Conservation (phyloP, 2,329 filamentous ascomycete species). For the Zymoseptoria tritici region DNA sequence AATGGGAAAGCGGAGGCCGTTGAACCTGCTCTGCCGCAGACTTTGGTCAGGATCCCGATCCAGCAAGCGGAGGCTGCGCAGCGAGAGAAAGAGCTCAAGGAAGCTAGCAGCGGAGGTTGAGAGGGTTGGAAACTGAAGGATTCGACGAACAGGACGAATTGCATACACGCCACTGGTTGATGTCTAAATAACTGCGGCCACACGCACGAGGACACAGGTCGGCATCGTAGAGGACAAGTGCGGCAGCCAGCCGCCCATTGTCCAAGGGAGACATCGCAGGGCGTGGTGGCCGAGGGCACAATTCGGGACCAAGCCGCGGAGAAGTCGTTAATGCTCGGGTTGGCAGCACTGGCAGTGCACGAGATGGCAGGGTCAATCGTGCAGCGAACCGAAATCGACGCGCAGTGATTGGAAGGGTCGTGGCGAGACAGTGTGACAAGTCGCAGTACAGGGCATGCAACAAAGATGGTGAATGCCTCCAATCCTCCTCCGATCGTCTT, state of each 20-base stretch:
- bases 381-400: no score
- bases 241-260: no score
- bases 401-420: no score
- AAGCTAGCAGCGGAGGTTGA: constrained; percentile 13
- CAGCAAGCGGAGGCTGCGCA: constrained; percentile 48
- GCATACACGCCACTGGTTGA: background rate
- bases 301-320: background rate
- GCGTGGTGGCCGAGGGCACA: no score
- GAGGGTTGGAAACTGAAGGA: background rate
- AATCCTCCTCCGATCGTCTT: background rate
- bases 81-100: constrained; percentile 20
- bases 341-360: background rate
- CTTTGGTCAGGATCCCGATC: constrained; percentile 75
- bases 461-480: background rate
- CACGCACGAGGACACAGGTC: background rate
- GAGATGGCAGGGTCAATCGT: no score
- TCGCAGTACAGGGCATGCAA: background rate
- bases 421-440: background rate
- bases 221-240: background rate
- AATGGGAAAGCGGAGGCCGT: constrained; percentile 29
- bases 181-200: background rate
- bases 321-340: background rate
- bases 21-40: constrained; percentile 56
- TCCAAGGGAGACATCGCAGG: background rate
- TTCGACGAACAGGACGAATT: background rate